A percentile compares a stretch with the other conserved stretches of the same genome.
Conservation (phyloP, 1,284 basidiomycete genomes). For the Ganoderma sinense region DNA sequence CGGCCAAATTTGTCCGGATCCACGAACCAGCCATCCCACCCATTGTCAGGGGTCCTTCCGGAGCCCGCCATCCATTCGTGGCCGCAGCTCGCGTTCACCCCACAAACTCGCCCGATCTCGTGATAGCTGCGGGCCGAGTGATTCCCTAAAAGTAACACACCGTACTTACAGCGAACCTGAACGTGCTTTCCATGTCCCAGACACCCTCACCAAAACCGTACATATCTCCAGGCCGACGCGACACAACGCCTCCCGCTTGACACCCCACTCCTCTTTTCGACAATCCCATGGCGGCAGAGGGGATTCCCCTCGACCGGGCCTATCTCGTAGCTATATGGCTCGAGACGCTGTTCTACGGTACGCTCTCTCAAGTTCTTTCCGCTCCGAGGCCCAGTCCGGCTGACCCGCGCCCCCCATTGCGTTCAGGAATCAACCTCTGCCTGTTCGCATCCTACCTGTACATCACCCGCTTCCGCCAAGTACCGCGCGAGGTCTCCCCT, state of each 20-base stretch:
- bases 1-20: no score
- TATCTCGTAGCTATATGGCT: conserved; percentile 47
- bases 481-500: conserved; percentile 37
- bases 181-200: neutral
- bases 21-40: no score
- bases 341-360: conserved; percentile 46
- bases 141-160: neutral
- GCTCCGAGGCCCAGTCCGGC: neutral
- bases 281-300: neutral
- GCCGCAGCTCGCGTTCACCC: neutral
- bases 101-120: neutral
- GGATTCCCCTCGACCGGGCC: conserved; percentile 42
- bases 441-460: conserved; percentile 44
- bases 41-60: neutral
- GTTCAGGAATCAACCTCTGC: conserved; percentile 44
- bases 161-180: neutral
- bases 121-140: neutral
- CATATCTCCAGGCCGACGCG: neutral
- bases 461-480: conserved; percentile 41
- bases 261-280: no score
- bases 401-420: neutral
- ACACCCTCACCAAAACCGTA: neutral
- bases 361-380: neutral
- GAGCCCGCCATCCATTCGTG: neutral
- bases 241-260: neutral